Conservation (phyloP, 495 filamentous ascomycete genomes). For the Schizothecium vesticola region DNA sequence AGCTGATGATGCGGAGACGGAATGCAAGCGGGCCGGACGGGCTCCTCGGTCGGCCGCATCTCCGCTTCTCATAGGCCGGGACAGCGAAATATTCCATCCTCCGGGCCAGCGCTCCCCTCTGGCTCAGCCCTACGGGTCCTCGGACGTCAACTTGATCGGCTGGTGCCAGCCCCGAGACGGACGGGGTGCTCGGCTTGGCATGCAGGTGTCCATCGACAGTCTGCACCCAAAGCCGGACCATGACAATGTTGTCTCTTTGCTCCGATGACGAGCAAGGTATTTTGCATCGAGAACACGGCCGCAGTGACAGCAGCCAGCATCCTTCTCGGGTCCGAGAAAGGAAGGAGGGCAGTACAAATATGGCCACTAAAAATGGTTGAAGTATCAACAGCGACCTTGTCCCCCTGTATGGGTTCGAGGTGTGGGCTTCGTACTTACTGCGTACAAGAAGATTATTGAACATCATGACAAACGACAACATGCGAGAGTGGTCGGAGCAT, state of each 20-base stretch:
- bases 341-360: background rate
- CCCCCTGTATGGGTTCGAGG: too few relatives aligned
- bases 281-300: too few relatives aligned
- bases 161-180: slow-evolving; percentile 3
- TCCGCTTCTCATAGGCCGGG: background rate
- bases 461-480: background rate
- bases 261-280: background rate
- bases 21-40: background rate
- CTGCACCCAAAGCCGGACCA: background rate
- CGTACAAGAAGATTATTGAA: background rate
- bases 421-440: too few relatives aligned
- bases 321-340: background rate
- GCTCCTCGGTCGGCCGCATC: background rate
- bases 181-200: slow-evolving; percentile 5
- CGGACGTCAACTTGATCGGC: background rate
- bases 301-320: background rate
- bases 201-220: slow-evolving; percentile 4
- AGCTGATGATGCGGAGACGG: background rate
- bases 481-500: background rate
- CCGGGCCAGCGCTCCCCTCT: background rate
- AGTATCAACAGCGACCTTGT: background rate
- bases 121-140: slow-evolving; percentile 6
- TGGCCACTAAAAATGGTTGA: background rate
- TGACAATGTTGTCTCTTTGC: background rate
- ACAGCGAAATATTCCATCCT: background rate